Conservation (phyloP, 2,329 filamentous ascomycete species). For the Passalora sequoiae region DNA sequence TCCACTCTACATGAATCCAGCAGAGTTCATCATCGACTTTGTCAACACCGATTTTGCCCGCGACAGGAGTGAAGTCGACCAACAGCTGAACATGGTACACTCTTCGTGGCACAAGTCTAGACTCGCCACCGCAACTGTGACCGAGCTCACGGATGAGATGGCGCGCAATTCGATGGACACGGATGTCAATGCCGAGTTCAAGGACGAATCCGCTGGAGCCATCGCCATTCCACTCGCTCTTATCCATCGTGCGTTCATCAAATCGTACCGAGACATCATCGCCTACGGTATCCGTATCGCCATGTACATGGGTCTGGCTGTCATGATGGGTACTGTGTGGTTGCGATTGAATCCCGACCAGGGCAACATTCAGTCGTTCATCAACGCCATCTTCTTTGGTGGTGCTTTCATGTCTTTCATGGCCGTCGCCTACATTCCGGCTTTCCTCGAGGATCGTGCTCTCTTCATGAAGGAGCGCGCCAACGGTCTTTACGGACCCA, state of each 20-base stretch:
- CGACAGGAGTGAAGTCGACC: slow-evolving; percentile 44
- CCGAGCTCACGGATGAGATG: slow-evolving; percentile 34
- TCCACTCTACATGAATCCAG: slow-evolving; percentile 68
- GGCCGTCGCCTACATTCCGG: slow-evolving; percentile 70
- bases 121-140: slow-evolving; percentile 34
- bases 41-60: slow-evolving; percentile 70
- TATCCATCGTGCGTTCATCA: slow-evolving; percentile 74
- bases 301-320: slow-evolving; percentile 75
- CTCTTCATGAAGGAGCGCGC: slow-evolving; percentile 69
- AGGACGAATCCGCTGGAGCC: slow-evolving; percentile 40
- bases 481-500: slow-evolving; percentile 72
- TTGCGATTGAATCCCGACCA: slow-evolving; percentile 64
- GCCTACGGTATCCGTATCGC: slow-evolving; percentile 76
- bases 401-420: slow-evolving; percentile 48
- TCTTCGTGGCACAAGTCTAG: slow-evolving; percentile 51
- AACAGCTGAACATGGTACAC: slow-evolving; percentile 52
- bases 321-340: slow-evolving; percentile 89
- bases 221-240: slow-evolving; percentile 57
- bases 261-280: slow-evolving; percentile 76
- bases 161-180: slow-evolving; percentile 32
- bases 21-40: slow-evolving; percentile 72
- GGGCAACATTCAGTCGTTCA: slow-evolving; percentile 70
- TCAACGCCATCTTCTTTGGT: slow-evolving; percentile 65
- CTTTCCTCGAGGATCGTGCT: slow-evolving; percentile 69
- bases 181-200: slow-evolving; percentile 27